Evolutionary conservation across 306 rosid species (phyloP).

Genomic region (Malus fusca): DNA sequence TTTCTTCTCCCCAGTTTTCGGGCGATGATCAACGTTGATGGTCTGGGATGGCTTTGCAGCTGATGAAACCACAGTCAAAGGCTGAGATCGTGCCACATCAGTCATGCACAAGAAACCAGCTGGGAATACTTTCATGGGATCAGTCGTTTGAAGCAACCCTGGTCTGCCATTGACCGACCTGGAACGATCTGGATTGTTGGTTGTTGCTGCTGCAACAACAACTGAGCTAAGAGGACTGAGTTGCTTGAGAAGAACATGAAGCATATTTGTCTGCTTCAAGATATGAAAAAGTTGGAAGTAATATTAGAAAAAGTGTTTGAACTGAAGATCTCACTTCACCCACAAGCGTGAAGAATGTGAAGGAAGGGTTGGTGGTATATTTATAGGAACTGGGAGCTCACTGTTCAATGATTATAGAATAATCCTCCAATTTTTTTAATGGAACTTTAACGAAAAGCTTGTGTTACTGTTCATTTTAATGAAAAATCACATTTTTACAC

Average conservation of each 20-base stretch:
- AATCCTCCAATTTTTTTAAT: not conserved
- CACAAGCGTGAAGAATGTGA: not conserved
- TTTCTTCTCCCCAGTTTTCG: not conserved
- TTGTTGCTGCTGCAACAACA: not conserved
- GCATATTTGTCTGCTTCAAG: not conserved
- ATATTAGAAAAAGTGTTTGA: not conserved
- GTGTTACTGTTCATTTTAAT: too few species aligned
- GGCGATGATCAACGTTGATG: not conserved
- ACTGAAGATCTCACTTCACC: not conserved
- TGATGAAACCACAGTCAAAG: slow-evolving; percentile 11
- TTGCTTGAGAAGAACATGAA: not conserved
- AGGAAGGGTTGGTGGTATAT: not conserved
- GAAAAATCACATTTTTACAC: too few species aligned
- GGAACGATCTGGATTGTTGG: not conserved
- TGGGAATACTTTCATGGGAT: not conserved
- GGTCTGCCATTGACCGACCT: not conserved
- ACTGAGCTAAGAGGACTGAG: not conserved
- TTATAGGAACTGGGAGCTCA: not conserved
- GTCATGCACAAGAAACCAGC: not conserved
- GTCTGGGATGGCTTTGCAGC: slow-evolving; percentile 9
- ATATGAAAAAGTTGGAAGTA: not conserved
- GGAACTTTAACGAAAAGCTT: too few species aligned
- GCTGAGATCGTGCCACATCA: slow-evolving; percentile 8
- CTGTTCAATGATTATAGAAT: not conserved
- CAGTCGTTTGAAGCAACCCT: not conserved